These are phyloP conservation scores for Saccharomycopsis hybrid DNA, from an alignment of 1,139 yeast genomes.

Conservation along the genomic window DNA sequence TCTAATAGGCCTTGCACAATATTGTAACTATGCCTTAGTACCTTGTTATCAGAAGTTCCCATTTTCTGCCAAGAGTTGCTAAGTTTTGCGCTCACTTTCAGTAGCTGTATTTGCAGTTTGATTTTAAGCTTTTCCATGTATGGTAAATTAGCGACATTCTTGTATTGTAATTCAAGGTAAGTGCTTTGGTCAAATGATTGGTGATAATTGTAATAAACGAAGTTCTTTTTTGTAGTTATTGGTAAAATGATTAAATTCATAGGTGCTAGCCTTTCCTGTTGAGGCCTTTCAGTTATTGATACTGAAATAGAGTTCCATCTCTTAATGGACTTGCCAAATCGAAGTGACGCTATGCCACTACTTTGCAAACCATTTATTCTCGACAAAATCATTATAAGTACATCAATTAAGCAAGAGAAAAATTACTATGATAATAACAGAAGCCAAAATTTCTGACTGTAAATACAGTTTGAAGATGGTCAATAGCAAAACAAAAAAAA, in stretches of 20 bases:
- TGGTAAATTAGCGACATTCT: neutral
- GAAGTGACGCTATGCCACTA: no score
- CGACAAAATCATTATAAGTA: no score
- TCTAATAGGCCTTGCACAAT: slow-evolving; percentile 37
- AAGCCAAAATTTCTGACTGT: no score
- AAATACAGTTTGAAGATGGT: no score
- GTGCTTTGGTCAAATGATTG: slow-evolving; percentile 5
- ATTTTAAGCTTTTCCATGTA: neutral
- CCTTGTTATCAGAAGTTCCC: slow-evolving; percentile 34
- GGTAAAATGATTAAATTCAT: slow-evolving; percentile 18
- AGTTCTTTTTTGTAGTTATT: slow-evolving; percentile 15
- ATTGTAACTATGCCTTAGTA: slow-evolving; percentile 38
- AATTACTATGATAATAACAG: no score
- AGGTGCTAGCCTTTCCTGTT: no score
- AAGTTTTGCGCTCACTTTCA: neutral
- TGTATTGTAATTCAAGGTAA: slow-evolving; percentile 8
- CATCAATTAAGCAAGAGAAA: no score
- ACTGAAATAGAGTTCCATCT: no score
- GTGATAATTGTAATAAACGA: slow-evolving; percentile 16
- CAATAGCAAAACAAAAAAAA: no score
- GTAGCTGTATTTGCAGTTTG: neutral
- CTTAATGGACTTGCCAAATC: no score
- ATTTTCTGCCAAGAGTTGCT: slow-evolving; percentile 39
- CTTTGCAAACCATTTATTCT: no score
- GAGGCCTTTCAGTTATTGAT: no score